Base-by-base conservation (phyloP, 208 protist genomes). In the Leishmania lainsoni region DNA sequence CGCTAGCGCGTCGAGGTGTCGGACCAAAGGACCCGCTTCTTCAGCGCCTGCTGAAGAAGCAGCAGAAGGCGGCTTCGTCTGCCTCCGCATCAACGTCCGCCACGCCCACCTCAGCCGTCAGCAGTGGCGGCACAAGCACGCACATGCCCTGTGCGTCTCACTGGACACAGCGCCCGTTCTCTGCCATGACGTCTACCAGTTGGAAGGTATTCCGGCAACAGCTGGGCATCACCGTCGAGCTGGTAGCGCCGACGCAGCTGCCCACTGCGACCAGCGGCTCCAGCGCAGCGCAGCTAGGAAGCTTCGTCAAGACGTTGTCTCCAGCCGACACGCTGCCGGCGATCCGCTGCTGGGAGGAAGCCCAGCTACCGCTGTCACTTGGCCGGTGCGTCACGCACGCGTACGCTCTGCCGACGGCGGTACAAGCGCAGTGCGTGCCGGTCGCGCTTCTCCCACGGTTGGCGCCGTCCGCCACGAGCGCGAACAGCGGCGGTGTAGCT, bases 341-440 rank as follows among this genome's bases (percentile, higher is more conserved):
- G 20, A 89, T 94, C 22, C 91, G 94, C 14, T 97, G 94, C 86
- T 97, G 94, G 94, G 91, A 93, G 77, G 94, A 97, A 75, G 87
- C 87, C 35, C 79, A 79, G 48, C 79, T 96, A 26, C 92, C 92
- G 20, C 85, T 90, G n/a, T 83, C 91, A 5, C 85, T 97, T 3
- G 91, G 88, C 20, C 87, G 85, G 39, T 81, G 87, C 61, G 83
- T 96, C 22, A 72, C 86, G 4, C 68, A 69, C 4, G 65, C 78
- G 54, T 97, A 91, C 79, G 42, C 84, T 5, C 74, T 97, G 4
- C 94, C 94, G 6, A 94, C 94, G 0, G 89, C 94, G 20, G 89
- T 97, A 63, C 94, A 97, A 79, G 82, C 86, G 9, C 92, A 96
- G 83, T 96, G 91, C 61, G 87, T 97, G 5, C 94, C 94, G 26